Evolutionary conservation across 202 grass and related monocot species (phyloP).

Genomic region (Setaria italica): DNA sequence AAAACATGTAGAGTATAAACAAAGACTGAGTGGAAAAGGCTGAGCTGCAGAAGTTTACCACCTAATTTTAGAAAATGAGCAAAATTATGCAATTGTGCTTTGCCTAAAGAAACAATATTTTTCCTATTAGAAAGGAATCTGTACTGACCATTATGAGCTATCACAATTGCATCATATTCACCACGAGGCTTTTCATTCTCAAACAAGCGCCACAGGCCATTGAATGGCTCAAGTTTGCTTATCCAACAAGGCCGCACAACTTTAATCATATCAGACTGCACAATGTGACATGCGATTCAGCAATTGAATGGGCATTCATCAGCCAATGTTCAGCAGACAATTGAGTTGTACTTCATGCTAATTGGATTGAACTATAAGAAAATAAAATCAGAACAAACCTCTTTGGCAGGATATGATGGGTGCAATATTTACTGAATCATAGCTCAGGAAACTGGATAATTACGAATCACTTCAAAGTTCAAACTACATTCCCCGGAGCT

Average conservation of each 20-base stretch:
- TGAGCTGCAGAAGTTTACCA: neutral
- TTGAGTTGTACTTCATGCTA: neutral
- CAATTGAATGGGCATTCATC: slow-evolving; percentile 14
- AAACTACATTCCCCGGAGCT: too few relatives aligned
- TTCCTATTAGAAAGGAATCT: neutral
- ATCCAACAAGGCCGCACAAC: slow-evolving; percentile 87
- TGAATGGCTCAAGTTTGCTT: slow-evolving; percentile 93
- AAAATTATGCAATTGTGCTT: neutral
- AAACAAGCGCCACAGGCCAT: slow-evolving; percentile 85
- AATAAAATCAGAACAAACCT: slow-evolving; percentile 18
- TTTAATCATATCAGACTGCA: slow-evolving; percentile 75
- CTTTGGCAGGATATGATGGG: neutral
- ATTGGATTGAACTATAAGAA: neutral
- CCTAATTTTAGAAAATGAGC: neutral
- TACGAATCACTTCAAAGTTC: too few relatives aligned
- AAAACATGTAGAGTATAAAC: slow-evolving; percentile 1
- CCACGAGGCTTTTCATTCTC: slow-evolving; percentile 77
- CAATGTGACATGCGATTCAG: slow-evolving; percentile 40
- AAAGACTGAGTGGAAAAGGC: neutral
- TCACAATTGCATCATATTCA: slow-evolving; percentile 87
- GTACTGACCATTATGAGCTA: slow-evolving; percentile 90
- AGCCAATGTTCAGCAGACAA: slow-evolving; percentile 12
- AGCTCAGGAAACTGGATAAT: too few relatives aligned
- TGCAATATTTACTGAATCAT: neutral
- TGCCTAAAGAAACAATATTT: neutral